These are phyloP conservation scores for Aphanomyces euteiches DNA, from an alignment of 352 stramenopile species.

Conservation along the genomic window DNA sequence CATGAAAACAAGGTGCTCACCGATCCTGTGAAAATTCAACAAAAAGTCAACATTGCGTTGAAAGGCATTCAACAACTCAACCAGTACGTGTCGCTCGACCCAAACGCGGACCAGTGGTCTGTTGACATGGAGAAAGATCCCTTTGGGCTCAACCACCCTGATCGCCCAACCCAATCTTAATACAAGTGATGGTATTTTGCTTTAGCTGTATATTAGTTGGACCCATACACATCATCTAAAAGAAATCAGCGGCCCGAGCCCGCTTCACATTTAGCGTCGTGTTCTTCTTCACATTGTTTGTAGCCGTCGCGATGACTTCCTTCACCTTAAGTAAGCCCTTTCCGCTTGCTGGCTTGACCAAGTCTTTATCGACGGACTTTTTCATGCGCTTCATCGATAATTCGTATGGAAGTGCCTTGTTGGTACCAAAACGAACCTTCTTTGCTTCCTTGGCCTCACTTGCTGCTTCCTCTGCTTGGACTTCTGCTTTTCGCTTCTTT, in stretches of 20 bases:
- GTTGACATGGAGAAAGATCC: constrained; percentile 54
- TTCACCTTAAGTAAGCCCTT: constrained; percentile 72
- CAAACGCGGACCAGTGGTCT: constrained; percentile 53
- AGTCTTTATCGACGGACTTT: constrained; percentile 57
- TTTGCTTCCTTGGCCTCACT: constrained; percentile 35
- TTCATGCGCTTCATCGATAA: constrained; percentile 81
- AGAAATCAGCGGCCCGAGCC: constrained; percentile 70
- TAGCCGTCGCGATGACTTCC: constrained; percentile 39
- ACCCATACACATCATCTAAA: constrained; percentile 37
- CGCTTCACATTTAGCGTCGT: constrained; percentile 41
- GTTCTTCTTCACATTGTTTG: constrained; percentile 33
- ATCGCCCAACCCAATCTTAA: background rate
- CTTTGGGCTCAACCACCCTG: constrained; percentile 27
- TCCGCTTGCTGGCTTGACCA: constrained; percentile 39
- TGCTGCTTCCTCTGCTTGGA: background rate
- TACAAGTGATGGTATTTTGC: background rate
- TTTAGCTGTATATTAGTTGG: background rate
- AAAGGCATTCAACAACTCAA: constrained; percentile 72
- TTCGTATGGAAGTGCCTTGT: constrained; percentile 68
- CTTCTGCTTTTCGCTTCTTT: constrained; percentile 35
- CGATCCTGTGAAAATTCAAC: constrained; percentile 51
- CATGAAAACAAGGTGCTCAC: constrained; percentile 67
- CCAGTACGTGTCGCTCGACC: constrained; percentile 68
- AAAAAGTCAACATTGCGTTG: constrained; percentile 64
- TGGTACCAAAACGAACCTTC: constrained; percentile 86